Percentiles rank a stretch among this genome's conserved stretches.
These are phyloP conservation scores for Eucalyptus camaldulensis DNA, from an alignment of 345 rosid species.

Conservation along the genomic window DNA sequence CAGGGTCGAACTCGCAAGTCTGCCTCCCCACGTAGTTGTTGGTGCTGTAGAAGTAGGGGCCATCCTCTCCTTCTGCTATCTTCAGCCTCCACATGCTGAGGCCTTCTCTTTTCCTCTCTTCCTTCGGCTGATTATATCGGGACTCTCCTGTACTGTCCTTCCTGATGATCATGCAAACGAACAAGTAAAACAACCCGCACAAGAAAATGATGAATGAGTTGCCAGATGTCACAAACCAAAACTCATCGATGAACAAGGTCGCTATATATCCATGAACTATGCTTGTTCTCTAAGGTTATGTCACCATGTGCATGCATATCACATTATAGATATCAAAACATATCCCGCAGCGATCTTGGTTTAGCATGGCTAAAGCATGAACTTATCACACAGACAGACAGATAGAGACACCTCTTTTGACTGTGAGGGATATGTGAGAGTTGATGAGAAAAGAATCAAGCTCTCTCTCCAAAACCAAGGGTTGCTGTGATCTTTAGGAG, in stretches of 20 bases:
- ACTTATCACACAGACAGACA: background rate
- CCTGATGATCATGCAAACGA: background rate
- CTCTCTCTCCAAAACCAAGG: background rate
- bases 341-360: background rate
- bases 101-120: background rate
- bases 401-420: background rate
- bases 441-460: background rate
- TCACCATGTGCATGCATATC: background rate
- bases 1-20: slow-evolving; percentile 8
- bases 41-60: slow-evolving; percentile 4
- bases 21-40: slow-evolving; percentile 5
- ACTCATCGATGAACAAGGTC: background rate
- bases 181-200: background rate
- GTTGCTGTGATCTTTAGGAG: too few species aligned
- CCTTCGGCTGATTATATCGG: background rate
- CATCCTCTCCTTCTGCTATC: background rate
- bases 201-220: background rate
- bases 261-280: background rate
- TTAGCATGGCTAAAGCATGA: background rate
- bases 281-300: background rate
- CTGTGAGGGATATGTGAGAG: background rate
- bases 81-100: slow-evolving; percentile 14
- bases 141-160: background rate
- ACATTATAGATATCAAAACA: background rate
- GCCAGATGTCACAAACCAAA: background rate